Conservation (phyloP, 805 yeast species). For the Ogataea allantospora region DNA sequence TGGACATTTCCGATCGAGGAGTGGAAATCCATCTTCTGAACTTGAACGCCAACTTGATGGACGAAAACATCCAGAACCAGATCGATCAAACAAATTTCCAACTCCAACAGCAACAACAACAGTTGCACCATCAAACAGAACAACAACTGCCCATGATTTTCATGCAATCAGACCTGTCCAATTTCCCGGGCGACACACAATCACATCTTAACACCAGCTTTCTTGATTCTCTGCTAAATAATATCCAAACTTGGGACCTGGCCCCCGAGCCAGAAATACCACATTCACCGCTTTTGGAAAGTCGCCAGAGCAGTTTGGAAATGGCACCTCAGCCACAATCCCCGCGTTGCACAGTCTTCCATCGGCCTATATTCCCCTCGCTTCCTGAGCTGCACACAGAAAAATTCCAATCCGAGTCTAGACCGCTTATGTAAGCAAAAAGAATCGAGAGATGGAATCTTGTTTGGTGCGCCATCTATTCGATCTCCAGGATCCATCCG, state of each 20-base stretch:
- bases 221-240: conserved; percentile 24
- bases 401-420: conserved; percentile 3
- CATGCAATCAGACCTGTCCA: conserved; percentile 9
- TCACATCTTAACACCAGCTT: conserved; percentile 12
- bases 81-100: conserved; percentile 18
- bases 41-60: conserved; percentile 16
- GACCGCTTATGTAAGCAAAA: conserved; percentile 11
- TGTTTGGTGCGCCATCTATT: too few relatives aligned
- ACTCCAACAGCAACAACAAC: conserved; percentile 21
- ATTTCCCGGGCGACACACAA: conserved; percentile 2
- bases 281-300: neutral
- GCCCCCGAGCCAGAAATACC: conserved; percentile 4
- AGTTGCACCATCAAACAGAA: conserved; percentile 15
- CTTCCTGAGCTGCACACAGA: conserved; percentile 1
- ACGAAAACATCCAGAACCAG: conserved; percentile 6
- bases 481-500: too few relatives aligned
- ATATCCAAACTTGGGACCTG: conserved; percentile 26
- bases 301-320: conserved; percentile 1
- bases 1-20: conserved; percentile 5
- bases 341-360: neutral
- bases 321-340: neutral
- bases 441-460: conserved; percentile 2
- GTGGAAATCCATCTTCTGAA: conserved; percentile 17
- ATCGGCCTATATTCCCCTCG: neutral
- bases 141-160: conserved; percentile 17